A percentile compares a stretch with the other conserved stretches of the same genome.
These are phyloP conservation scores for Cytospora piceae DNA, from an alignment of 2,329 filamentous ascomycete genomes.

Conservation along the genomic window DNA sequence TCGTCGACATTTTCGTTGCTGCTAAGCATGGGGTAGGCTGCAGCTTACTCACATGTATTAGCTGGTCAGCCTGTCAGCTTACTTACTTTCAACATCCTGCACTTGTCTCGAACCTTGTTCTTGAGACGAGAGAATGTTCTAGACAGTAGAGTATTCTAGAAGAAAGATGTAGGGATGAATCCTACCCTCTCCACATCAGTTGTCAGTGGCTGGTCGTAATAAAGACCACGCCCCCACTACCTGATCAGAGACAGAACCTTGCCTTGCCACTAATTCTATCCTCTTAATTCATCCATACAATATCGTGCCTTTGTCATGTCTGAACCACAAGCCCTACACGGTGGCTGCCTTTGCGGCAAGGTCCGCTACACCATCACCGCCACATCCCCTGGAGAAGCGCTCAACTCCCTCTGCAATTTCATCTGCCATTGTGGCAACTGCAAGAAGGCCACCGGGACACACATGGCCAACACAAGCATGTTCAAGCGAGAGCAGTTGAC, in stretches of 20 bases:
- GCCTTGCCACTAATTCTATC: not conserved
- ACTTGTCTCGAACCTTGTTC: too few species aligned
- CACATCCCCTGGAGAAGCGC: not conserved
- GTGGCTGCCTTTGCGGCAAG: conserved; percentile 25
- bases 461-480: conserved; percentile 24
- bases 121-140: too few species aligned
- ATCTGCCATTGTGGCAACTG: conserved; percentile 25
- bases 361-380: conserved; percentile 19
- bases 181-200: too few species aligned
- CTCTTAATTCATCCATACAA: not conserved
- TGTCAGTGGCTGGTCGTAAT: too few species aligned
- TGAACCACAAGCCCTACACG: conserved; percentile 7
- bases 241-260: not conserved
- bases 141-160: too few species aligned
- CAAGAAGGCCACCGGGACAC: conserved; percentile 24
- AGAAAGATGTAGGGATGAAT: too few species aligned
- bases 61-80: too few species aligned
- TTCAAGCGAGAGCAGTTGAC: conserved; percentile 18
- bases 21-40: too few species aligned
- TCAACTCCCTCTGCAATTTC: conserved; percentile 16
- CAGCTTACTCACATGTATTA: too few species aligned
- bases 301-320: not conserved
- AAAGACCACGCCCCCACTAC: too few species aligned
- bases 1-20: too few species aligned
- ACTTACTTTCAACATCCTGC: too few species aligned